These are phyloP conservation scores for Yamadazyma sp. DNA, from an alignment of 805 yeast species.

Conservation along the genomic window DNA sequence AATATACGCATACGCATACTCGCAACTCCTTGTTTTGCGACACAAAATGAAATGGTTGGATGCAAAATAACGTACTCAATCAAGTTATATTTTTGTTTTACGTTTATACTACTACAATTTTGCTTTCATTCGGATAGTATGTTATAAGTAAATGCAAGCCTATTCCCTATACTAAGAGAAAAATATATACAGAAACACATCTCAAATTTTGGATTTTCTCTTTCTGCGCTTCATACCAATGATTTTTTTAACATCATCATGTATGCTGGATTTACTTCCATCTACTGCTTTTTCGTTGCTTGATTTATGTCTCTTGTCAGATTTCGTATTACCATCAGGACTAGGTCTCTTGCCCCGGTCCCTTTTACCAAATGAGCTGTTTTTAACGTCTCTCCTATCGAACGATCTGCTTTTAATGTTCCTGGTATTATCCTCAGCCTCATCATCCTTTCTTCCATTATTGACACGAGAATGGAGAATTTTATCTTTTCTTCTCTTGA, in stretches of 20 bases:
- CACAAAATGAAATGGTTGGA: conserved; percentile 3
- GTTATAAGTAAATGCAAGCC: too few species aligned
- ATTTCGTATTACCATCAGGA: conserved; percentile 3
- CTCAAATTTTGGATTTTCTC: conserved; percentile 47
- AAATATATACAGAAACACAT: too few species aligned
- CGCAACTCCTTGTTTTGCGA: conserved; percentile 1
- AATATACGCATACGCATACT: conserved; percentile 4
- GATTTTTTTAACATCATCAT: conserved; percentile 58
- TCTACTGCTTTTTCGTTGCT: conserved; percentile 19
- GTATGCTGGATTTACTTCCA: conserved; percentile 34
- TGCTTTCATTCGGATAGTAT: too few species aligned
- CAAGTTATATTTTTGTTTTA: too few species aligned
- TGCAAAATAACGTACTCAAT: too few species aligned
- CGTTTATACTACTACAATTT: too few species aligned
- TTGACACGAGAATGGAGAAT: conserved; percentile 27
- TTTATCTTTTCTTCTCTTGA: conserved; percentile 83
- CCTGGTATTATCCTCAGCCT: conserved; percentile 14
- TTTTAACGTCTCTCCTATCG: too few species aligned
- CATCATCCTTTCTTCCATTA: conserved; percentile 27
- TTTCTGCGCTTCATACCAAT: conserved; percentile 70
- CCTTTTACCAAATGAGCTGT: conserved; percentile 6
- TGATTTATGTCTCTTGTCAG: conserved; percentile 23
- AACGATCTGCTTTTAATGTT: too few species aligned
- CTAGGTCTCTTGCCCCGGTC: conserved; percentile 14
- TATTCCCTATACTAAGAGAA: too few species aligned